Conservation (phyloP, 208 protist species). For the Trypanosoma cruzi region DNA sequence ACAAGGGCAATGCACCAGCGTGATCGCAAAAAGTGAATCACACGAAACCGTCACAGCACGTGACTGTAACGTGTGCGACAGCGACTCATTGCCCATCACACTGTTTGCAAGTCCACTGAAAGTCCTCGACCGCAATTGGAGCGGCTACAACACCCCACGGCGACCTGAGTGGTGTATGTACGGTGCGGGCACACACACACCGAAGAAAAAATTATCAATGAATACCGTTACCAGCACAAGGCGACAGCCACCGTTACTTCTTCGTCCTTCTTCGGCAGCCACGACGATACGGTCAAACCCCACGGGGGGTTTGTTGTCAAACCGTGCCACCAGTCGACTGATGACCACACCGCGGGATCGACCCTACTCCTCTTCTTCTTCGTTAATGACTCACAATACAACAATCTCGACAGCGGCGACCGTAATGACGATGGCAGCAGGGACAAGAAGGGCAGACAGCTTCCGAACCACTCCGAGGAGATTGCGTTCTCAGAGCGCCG, state of each 20-base stretch:
- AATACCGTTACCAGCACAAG: background rate
- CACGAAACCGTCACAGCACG: background rate
- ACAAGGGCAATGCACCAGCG: background rate
- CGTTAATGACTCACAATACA: background rate
- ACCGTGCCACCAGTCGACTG: background rate
- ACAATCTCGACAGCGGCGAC: background rate
- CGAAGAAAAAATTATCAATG: background rate
- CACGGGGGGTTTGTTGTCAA: background rate
- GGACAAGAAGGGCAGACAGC: background rate
- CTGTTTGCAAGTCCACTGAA: conserved; percentile 10
- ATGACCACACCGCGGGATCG: background rate
- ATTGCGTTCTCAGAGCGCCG: background rate
- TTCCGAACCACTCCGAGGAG: background rate
- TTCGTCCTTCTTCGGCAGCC: background rate
- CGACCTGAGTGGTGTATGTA: conserved; percentile 1
- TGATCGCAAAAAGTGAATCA: background rate
- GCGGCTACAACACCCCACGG: background rate
- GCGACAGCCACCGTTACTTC: background rate
- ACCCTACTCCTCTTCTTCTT: background rate
- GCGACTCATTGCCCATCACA: background rate
- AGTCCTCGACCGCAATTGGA: conserved; percentile 8
- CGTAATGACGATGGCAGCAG: background rate
- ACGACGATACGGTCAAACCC: background rate
- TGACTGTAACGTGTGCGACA: background rate
- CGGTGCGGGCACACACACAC: background rate